A percentile compares a stretch with the other conserved stretches of the same genome.
phyloP scores from a whole-genome alignment of 2,329 filamentous ascomycete genomes.

The Elsinoe batatas region DNA sequence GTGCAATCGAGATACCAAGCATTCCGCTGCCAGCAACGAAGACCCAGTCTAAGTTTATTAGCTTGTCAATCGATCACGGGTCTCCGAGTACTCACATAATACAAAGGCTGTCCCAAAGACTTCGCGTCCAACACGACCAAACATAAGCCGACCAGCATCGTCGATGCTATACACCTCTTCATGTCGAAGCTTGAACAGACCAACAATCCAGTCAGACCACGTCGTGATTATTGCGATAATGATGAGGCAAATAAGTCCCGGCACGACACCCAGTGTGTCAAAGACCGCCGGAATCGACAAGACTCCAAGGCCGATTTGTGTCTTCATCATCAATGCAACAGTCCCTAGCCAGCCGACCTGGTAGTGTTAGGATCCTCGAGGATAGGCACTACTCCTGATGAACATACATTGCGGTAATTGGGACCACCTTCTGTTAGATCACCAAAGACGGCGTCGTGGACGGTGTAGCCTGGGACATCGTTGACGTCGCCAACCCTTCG shows the following conservation, averaged over 20 bases:
- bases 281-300: slow-evolving; percentile 41
- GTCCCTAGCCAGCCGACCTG: slow-evolving; percentile 38
- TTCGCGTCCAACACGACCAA: slow-evolving; percentile 44
- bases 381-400: no score
- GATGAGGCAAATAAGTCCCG: slow-evolving; percentile 38
- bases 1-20: slow-evolving; percentile 21
- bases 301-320: slow-evolving; percentile 38
- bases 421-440: slow-evolving; percentile 26
- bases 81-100: slow-evolving; percentile 28
- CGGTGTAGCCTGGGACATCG: not conserved
- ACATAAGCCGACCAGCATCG: slow-evolving; percentile 45
- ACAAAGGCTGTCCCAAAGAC: slow-evolving; percentile 33
- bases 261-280: slow-evolving; percentile 38
- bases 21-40: slow-evolving; percentile 30
- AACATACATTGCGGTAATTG: slow-evolving; percentile 24
- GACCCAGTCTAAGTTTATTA: slow-evolving; percentile 19
- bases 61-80: no score
- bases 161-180: slow-evolving; percentile 49
- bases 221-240: slow-evolving; percentile 36
- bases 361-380: not conserved
- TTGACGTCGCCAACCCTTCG: not conserved
- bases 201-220: slow-evolving; percentile 42
- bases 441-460: slow-evolving; percentile 29
- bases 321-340: slow-evolving; percentile 37
- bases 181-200: slow-evolving; percentile 45